phyloP scores from a whole-genome alignment of 805 yeast species.

The Saccharomycopsis malanga region DNA sequence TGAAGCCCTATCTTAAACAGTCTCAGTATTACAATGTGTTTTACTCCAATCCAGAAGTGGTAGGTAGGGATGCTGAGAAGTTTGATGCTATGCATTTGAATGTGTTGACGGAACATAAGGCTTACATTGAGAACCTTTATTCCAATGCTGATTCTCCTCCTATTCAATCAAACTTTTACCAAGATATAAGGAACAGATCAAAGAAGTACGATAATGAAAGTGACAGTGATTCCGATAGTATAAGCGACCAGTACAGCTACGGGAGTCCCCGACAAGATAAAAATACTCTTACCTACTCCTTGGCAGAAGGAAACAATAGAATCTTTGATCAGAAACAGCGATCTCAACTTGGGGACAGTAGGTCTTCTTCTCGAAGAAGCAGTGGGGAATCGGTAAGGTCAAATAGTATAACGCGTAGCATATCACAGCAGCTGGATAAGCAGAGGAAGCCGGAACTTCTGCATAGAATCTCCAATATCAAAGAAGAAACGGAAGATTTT shows the following conservation, averaged over 20 bases:
- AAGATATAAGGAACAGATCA: background rate
- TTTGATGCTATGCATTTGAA: conserved; percentile 11
- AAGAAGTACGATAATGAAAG: conserved; percentile 3
- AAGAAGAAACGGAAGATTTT: conserved; percentile 19
- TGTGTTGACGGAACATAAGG: conserved; percentile 9
- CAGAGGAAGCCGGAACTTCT: conserved; percentile 1
- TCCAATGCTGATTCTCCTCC: conserved; percentile 19
- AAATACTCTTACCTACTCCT: background rate
- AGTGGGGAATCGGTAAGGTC: conserved; percentile 7
- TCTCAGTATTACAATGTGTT: conserved; percentile 10
- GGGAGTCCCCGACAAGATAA: background rate
- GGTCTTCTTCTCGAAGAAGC: conserved; percentile 1
- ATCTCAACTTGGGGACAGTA: background rate
- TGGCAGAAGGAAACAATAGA: background rate
- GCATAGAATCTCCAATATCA: conserved; percentile 17
- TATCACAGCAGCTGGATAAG: background rate
- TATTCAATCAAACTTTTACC: conserved; percentile 19
- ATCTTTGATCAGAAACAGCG: background rate
- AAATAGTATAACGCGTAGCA: background rate
- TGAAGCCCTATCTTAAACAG: conserved; percentile 17
- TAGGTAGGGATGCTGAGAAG: background rate
- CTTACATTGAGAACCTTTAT: conserved; percentile 8
- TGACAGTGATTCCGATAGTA: conserved; percentile 5
- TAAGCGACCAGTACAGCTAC: background rate
- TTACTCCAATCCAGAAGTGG: background rate